Conservation (phyloP, 83 land plant genomes). For the Picea abies region DNA sequence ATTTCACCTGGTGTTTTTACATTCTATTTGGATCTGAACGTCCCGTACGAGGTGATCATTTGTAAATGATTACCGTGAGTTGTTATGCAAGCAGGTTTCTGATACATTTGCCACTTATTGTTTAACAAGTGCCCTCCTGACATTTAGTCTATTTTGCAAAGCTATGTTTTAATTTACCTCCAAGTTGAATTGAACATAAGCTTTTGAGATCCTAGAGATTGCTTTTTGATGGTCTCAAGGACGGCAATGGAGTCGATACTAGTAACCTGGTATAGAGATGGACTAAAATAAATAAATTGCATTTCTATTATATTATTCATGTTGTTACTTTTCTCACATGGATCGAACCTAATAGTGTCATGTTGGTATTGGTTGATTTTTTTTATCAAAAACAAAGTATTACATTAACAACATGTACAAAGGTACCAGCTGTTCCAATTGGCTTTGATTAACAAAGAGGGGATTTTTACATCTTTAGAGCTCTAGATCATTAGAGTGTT, state of each 20-base stretch:
- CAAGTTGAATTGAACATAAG: background rate
- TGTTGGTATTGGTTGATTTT: background rate
- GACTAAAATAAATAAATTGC: background rate
- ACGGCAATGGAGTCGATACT: background rate
- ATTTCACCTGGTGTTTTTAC: too few relatives aligned
- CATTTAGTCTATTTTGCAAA: background rate
- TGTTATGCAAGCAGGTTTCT: too few relatives aligned
- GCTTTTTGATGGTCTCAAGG: background rate
- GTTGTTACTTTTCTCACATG: background rate
- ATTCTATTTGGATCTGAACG: too few relatives aligned
- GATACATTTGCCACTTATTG: background rate
- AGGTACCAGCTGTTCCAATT: too few relatives aligned
- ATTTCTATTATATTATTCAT: background rate
- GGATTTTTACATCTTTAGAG: too few relatives aligned
- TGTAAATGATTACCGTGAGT: too few relatives aligned
- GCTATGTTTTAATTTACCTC: background rate
- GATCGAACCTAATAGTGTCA: background rate
- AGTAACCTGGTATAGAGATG: background rate
- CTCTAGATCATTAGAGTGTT: too few relatives aligned
- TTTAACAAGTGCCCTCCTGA: background rate
- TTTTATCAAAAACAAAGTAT: too few relatives aligned
- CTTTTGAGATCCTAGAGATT: background rate
- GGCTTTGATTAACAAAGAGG: too few relatives aligned
- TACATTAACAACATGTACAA: too few relatives aligned
- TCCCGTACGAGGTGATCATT: too few relatives aligned